phyloP scores from a whole-genome alignment of 2,329 filamentous ascomycete genomes.

The Phoma herbarum region DNA sequence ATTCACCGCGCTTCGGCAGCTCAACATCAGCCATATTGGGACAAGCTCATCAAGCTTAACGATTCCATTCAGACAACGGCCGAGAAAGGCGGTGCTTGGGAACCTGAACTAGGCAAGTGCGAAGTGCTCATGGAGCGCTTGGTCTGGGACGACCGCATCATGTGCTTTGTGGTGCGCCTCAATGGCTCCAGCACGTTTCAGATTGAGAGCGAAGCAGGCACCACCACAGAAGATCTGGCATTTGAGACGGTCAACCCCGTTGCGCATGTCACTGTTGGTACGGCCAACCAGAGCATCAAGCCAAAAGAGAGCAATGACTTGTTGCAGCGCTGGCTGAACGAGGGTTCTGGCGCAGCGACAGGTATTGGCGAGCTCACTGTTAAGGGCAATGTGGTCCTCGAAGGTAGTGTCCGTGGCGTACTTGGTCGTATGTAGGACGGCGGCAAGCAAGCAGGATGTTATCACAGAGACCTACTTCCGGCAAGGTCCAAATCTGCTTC shows the following conservation, averaged over 20 bases:
- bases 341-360: conserved; percentile 60
- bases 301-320: conserved; percentile 94
- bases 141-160: conserved; percentile 85
- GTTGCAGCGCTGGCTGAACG: conserved; percentile 76
- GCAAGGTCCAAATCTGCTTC: neutral
- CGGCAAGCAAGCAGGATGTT: neutral
- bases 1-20: conserved; percentile 77
- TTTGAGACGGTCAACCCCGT: conserved; percentile 76
- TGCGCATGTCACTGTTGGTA: conserved; percentile 91
- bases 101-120: conserved; percentile 69
- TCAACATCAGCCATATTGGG: conserved; percentile 76
- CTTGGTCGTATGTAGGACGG: conserved; percentile 38
- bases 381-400: conserved; percentile 63
- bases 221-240: conserved; percentile 57
- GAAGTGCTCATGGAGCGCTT: conserved; percentile 70
- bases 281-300: conserved; percentile 76
- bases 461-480: neutral
- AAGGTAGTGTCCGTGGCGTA: conserved; percentile 62
- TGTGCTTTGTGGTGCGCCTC: conserved; percentile 84
- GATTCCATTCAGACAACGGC: conserved; percentile 37
- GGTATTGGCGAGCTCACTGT: conserved; percentile 65
- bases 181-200: conserved; percentile 40
- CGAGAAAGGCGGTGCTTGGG: conserved; percentile 51
- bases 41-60: conserved; percentile 72
- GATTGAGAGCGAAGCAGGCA: conserved; percentile 28